These are phyloP conservation scores for Neurospora sp. DNA, from an alignment of 495 filamentous ascomycete species.

Conservation along the genomic window DNA sequence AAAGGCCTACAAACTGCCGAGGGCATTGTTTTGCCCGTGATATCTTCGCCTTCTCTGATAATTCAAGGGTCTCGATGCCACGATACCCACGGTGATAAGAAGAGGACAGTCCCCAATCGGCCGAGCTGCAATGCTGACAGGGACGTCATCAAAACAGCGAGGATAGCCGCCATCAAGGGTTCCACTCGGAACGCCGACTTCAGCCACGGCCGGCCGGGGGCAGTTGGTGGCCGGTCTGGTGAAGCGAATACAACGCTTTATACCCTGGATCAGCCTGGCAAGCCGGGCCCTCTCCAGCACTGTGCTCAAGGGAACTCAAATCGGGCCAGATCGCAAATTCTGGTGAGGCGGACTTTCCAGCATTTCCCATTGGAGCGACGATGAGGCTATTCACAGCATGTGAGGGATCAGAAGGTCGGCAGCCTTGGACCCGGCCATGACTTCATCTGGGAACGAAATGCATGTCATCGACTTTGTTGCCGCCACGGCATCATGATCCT, in stretches of 20 bases:
- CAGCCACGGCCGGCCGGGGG: background rate
- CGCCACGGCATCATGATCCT: background rate
- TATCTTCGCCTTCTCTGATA: background rate
- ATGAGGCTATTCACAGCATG: slow-evolving; percentile 9
- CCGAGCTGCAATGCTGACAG: background rate
- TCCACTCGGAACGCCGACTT: background rate
- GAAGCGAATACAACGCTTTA: background rate
- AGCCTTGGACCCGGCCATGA: background rate
- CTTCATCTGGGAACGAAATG: background rate
- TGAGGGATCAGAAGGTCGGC: background rate
- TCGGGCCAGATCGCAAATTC: background rate
- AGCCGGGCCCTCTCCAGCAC: background rate
- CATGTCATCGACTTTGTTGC: background rate
- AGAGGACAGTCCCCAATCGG: background rate
- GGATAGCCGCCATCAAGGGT: background rate
- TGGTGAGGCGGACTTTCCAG: background rate
- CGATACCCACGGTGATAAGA: background rate
- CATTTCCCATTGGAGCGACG: background rate
- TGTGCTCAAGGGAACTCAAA: background rate
- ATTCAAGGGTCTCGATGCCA: background rate
- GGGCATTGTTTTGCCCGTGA: background rate
- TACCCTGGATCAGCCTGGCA: background rate
- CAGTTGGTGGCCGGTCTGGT: background rate
- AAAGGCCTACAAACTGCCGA: background rate
- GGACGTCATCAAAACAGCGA: background rate